A percentile compares a stretch with the other conserved stretches of the same genome.
Conservation (phyloP, 805 yeast genomes). For the Kregervanrija pseudodelftensis region DNA sequence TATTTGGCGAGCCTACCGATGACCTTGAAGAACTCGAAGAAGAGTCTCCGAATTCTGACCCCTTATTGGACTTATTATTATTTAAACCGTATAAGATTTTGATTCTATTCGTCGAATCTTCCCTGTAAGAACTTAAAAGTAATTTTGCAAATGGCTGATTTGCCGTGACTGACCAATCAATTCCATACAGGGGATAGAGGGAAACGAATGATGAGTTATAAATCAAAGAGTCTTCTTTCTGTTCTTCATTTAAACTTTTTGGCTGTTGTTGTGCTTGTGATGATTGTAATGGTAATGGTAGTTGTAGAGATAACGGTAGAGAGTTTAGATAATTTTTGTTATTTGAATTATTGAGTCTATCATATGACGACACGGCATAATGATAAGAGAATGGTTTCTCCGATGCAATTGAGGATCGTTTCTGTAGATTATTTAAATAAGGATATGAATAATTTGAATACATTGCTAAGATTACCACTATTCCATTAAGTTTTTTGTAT, state of each 20-base stretch:
- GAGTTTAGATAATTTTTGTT: background rate
- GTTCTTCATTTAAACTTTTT: background rate
- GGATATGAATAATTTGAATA: slow-evolving; percentile 4
- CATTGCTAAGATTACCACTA: background rate
- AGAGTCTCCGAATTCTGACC: background rate
- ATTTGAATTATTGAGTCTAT: background rate
- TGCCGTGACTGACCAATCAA: slow-evolving; percentile 42
- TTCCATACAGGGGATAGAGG: slow-evolving; percentile 41
- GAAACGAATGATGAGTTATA: slow-evolving; percentile 37
- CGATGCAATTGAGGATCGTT: slow-evolving; percentile 10
- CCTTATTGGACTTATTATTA: slow-evolving; percentile 4
- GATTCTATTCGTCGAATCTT: slow-evolving; percentile 64
- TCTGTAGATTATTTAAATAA: background rate
- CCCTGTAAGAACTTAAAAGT: slow-evolving; percentile 74
- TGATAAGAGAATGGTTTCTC: slow-evolving; percentile 11
- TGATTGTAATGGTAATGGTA: background rate
- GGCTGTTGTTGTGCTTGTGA: background rate
- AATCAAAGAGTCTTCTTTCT: background rate
- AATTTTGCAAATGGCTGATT: slow-evolving; percentile 37
- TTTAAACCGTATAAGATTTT: slow-evolving; percentile 39
- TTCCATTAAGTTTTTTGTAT: no score
- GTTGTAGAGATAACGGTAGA: background rate
- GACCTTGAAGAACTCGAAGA: background rate
- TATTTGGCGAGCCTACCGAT: background rate
- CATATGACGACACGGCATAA: background rate